Evolutionary conservation across 139 green algal species (phyloP).

Genomic region (Chlorella sp.): DNA sequence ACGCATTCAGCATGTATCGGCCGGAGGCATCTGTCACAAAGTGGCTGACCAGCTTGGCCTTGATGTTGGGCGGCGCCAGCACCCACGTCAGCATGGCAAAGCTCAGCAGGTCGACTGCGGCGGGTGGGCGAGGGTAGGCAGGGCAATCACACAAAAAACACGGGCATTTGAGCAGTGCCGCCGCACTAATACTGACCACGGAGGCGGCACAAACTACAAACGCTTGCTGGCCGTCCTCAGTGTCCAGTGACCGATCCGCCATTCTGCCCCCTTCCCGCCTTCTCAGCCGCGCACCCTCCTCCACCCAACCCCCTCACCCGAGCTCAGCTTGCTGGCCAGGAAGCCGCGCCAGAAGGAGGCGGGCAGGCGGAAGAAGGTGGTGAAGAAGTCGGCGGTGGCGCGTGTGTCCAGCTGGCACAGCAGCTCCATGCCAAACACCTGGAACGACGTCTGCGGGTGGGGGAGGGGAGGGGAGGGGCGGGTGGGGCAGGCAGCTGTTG

Average conservation of each 20-base stretch:
- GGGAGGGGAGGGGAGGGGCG: conserved; percentile 75
- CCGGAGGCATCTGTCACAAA: conserved; percentile 75
- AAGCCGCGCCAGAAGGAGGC: conserved; percentile 88
- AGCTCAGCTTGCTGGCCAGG: conserved; percentile 80
- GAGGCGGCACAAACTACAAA: not conserved
- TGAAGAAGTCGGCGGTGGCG: conserved; percentile 90
- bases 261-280: not conserved
- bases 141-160: too few relatives aligned
- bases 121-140: not conserved
- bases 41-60: conserved; percentile 81
- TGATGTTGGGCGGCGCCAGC: conserved; percentile 80
- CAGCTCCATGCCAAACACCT: conserved; percentile 96
- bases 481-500: conserved; percentile 72
- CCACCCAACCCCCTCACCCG: conserved; percentile 18
- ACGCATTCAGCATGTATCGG: conserved; percentile 68
- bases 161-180: too few relatives aligned
- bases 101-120: conserved; percentile 76
- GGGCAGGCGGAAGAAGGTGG: conserved; percentile 92
- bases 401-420: conserved; percentile 73
- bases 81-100: conserved; percentile 93
- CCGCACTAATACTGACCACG: not conserved
- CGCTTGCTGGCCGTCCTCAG: too few relatives aligned
- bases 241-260: too few relatives aligned
- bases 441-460: conserved; percentile 81
- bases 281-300: not conserved